A percentile compares a stretch with the other conserved stretches of the same genome.
These are phyloP conservation scores for Plasmopara muralis DNA, from an alignment of 352 stramenopile genomes.

Conservation along the genomic window DNA sequence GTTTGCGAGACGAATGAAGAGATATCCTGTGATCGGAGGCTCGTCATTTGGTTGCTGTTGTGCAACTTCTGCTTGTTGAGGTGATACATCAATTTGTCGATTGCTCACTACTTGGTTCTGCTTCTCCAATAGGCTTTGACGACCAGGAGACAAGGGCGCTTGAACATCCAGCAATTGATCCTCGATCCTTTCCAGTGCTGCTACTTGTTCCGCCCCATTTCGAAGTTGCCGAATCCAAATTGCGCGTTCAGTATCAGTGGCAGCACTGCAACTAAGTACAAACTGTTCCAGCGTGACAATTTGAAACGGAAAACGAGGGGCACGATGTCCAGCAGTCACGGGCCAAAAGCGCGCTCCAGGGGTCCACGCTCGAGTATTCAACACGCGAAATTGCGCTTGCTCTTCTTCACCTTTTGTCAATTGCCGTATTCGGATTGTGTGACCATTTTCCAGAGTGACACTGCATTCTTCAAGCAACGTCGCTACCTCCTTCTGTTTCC, in stretches of 20 bases:
- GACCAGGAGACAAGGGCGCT: slow-evolving; percentile 17
- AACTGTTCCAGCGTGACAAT: slow-evolving; percentile 63
- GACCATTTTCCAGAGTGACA: slow-evolving; percentile 40
- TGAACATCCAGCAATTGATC: slow-evolving; percentile 38
- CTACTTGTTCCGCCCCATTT: slow-evolving; percentile 37
- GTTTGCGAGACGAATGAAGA: slow-evolving; percentile 14
- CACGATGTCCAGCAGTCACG: slow-evolving; percentile 15
- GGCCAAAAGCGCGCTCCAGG: slow-evolving; percentile 22
- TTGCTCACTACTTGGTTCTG: slow-evolving; percentile 10
- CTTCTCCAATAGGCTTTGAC: slow-evolving; percentile 20
- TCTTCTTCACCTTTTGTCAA: slow-evolving; percentile 7
- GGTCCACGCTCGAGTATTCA: slow-evolving; percentile 42
- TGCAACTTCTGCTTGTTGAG: not conserved
- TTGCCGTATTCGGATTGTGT: slow-evolving; percentile 41
- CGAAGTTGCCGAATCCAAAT: slow-evolving; percentile 67
- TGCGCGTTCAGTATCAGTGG: slow-evolving; percentile 46
- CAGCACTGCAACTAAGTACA: slow-evolving; percentile 51
- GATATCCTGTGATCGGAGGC: slow-evolving; percentile 21
- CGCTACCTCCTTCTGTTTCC: slow-evolving; percentile 15
- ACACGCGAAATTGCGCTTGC: slow-evolving; percentile 27
- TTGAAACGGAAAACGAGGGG: slow-evolving; percentile 53
- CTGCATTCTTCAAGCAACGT: slow-evolving; percentile 39
- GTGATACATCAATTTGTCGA: not conserved
- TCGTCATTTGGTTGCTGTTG: slow-evolving; percentile 16
- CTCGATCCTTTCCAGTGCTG: slow-evolving; percentile 48